These are phyloP conservation scores for Ophiostoma ulmi DNA, from an alignment of 2,329 filamentous ascomycete species.

Conservation along the genomic window DNA sequence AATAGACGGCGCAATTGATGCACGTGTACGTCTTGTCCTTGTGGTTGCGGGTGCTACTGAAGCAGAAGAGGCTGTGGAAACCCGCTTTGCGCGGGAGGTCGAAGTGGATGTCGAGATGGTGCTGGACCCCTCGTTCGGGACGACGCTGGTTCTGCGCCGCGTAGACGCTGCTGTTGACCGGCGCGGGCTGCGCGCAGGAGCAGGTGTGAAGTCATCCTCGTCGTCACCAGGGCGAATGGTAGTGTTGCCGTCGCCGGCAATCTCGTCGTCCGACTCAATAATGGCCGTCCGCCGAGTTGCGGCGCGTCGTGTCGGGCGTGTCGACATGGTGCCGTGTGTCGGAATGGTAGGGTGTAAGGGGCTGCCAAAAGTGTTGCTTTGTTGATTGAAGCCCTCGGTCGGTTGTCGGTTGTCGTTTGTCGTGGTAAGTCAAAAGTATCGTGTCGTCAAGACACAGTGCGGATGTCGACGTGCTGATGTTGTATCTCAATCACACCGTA, in stretches of 20 bases:
- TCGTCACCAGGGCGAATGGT: slow-evolving; percentile 54
- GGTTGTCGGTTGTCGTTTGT: background rate
- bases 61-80: slow-evolving; percentile 19
- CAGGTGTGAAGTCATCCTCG: slow-evolving; percentile 72
- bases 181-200: slow-evolving; percentile 50
- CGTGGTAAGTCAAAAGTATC: background rate
- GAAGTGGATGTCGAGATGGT: slow-evolving; percentile 3
- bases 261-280: slow-evolving; percentile 74
- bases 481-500: slow-evolving; percentile 9
- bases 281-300: slow-evolving; percentile 65
- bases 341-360: background rate
- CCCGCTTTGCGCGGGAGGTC: background rate
- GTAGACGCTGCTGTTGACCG: slow-evolving; percentile 31
- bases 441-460: background rate
- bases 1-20: slow-evolving; percentile 33
- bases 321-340: slow-evolving; percentile 35
- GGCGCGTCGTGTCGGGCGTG: slow-evolving; percentile 43
- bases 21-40: slow-evolving; percentile 41
- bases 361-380: slow-evolving; percentile 16
- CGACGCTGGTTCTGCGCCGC: slow-evolving; percentile 41
- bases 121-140: slow-evolving; percentile 31
- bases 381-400: background rate
- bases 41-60: slow-evolving; percentile 33
- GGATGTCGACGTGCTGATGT: background rate
- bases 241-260: slow-evolving; percentile 44